Evolutionary conservation across 805 yeast species (phyloP), one percentile per base, ranked within the genome.

Genomic region (Naumovozyma castellii): DNA sequence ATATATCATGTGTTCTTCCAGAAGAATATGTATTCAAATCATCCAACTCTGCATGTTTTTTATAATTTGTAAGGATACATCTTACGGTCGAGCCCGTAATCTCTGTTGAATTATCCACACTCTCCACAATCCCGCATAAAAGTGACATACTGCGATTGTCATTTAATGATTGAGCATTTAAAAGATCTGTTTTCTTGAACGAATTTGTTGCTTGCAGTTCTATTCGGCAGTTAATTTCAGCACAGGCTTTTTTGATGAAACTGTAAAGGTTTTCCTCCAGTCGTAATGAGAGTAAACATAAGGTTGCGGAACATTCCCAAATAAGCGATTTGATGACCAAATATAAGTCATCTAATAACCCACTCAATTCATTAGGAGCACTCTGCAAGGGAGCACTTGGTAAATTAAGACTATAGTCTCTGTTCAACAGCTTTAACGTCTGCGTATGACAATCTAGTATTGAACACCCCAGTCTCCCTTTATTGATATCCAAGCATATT

Each of bases 221-320:
- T 5, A 53, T 5, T 12, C 25, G 31, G 33, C 49, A 46, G 3
- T 34, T 20, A 3, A 41, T n/a, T 3, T 38, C 25, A 16, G 25
- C 27, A 35, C 50, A 48, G 22, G 36, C 33, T 3, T 14, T 19
- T 20, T 43, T 30, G 3, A 54, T 34, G 22, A 18, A 36, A 1
- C 41, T 34, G 15, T 34, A 44, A 22, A 36, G 38, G 12, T 5
- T 18, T 30, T 50, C 50, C 17, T 44, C 48, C 6, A 53, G 30
- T 9, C 47, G 43, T 17, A 46, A 45, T 1, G 59, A 48, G 3
- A 53, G 27, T 13, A 56, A 14, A 35, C 53, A 50, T 8, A 42
- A 16, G 3, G 49, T 39, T 3, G 60, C 57, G 2, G 33, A 32
- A 18, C 39, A 15, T n/a, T 44, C 45, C 18, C 38, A 18, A 8